Evolutionary conservation across 2,329 filamentous ascomycete species (phyloP), one percentile per base, ranked within the genome.

Genomic region (Fonsecaea erecta): DNA sequence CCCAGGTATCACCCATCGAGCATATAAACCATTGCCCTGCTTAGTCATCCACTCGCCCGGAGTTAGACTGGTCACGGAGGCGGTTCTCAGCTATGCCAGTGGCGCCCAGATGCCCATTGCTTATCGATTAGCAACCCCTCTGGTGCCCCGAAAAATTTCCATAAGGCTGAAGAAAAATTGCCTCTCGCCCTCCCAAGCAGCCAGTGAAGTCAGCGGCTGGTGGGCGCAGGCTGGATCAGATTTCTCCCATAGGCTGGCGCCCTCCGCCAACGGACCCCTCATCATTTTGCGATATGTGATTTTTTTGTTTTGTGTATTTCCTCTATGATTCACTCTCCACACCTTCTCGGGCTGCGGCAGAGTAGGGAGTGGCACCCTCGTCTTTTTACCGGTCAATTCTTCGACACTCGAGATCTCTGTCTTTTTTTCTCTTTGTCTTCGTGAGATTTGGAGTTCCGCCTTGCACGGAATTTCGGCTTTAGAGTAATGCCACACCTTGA

Each of bases 401-500:
- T 52, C 30, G 0, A 34, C 32, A 53, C 3, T 35, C 37, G 24
- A 32, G n/a, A 16, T 21, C 12, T 46, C 16, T 52, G 11, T 24
- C 28, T 34, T 24, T 3, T 2, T 40, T 46, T 48, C 26, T 48
- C 11, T 26, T 21, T 48, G 21, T 14, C 16, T 48, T 14, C 21
- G 8, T 24, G 18, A 48, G 43, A 48, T 21, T 21, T 48, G 11
- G n/a, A 46, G 12, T 48, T 46, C 46, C 35, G 24, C 46, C 34
- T 52, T 55, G 11, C 51, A 37, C 52, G 46, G 58, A 26, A 24
- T 43, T 54, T 46, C 18, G 21, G 46, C 37, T 60, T 18, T 21
- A 48, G 26, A 48, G 43, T 26, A 48, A 70, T 70, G 68, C 68
- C 68, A 65, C 68, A 69, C 48, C 37, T 62, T 60, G 67, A 67